These are phyloP conservation scores for Oenanthe sinensis DNA, from an alignment of 129 eudicot genomes.

Conservation along the genomic window DNA sequence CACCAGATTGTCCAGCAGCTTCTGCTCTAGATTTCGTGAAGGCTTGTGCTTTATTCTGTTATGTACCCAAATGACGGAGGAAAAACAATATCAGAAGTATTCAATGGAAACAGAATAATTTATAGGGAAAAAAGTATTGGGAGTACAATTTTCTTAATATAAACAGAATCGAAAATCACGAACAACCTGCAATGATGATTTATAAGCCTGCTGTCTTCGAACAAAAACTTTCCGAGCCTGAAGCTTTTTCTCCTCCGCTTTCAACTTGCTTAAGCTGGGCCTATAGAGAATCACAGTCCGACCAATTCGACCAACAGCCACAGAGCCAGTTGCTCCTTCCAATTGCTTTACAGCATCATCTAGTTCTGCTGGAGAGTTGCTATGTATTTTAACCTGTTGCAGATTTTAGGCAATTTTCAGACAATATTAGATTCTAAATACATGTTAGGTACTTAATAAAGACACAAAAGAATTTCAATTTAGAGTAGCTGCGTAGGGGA, in stretches of 20 bases:
- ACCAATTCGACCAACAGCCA: slow-evolving; percentile 46
- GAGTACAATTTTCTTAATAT: neutral
- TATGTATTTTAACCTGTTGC: slow-evolving; percentile 46
- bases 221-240: slow-evolving; percentile 23
- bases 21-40: slow-evolving; percentile 15
- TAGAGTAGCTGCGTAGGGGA: neutral
- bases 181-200: slow-evolving; percentile 24
- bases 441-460: neutral
- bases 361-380: slow-evolving; percentile 40
- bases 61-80: neutral
- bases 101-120: neutral
- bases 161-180: neutral
- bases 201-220: slow-evolving; percentile 16
- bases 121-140: neutral
- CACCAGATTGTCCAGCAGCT: slow-evolving; percentile 16
- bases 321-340: slow-evolving; percentile 42
- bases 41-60: slow-evolving; percentile 22
- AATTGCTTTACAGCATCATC: slow-evolving; percentile 52
- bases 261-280: slow-evolving; percentile 46
- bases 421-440: neutral
- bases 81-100: neutral
- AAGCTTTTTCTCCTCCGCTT: slow-evolving; percentile 48
- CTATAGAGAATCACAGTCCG: slow-evolving; percentile 61
- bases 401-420: neutral
- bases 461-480: neutral